Base-by-base conservation (phyloP, 176 grass and related monocot species). In the bread wheat (Triticum aestivum) region DNA sequence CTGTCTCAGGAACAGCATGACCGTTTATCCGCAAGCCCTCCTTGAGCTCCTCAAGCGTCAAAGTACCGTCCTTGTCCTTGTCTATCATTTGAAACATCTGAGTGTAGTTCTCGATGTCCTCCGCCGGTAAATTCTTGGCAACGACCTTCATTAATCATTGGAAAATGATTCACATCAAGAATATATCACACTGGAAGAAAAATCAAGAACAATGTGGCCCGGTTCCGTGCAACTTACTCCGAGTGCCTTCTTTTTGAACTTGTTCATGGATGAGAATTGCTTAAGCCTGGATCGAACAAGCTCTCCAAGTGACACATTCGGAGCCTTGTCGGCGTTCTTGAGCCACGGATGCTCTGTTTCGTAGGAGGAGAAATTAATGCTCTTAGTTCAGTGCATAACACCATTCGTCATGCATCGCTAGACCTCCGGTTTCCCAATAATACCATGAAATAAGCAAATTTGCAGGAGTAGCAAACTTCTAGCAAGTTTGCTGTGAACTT, bases 191-290 rank as follows among this genome's bases (percentile, higher is more conserved):
- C 27, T 73, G 45, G 30, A 74, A 61, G 62, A 73, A 65, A 65
- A 39, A 73, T 72, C 65, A 73, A 66, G 11, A 81, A 56, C 23
- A 82, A 27, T 66, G 79, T 72, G 39, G 72, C 6, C n/a, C 41
- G 51, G 75, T 75, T 71, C 18, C 23, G 11, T 47, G 69, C 39
- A 49, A 89, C 91, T 84, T 90, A 98, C 95, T 86, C 91, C 84
- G 23, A 98, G 78, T 54, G 86, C 96, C 81, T 93, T 98, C 88
- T 95, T 98, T 75, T 98, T 98, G 81, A 98, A 95, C 78, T 92
- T 95, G 86, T 95, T 98, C 96, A 95, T 98, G 30, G 87, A 82
- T 65, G 96, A 92, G 88, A 95, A 98, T 52, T 98, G 96, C 84
- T 92, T 95, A 13, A 98, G 74, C 39, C 88, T 93, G 65, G 89